Evolutionary conservation across 108 stramenopile genomes (phyloP).

Genomic region (Schizochytrium sp.): DNA sequence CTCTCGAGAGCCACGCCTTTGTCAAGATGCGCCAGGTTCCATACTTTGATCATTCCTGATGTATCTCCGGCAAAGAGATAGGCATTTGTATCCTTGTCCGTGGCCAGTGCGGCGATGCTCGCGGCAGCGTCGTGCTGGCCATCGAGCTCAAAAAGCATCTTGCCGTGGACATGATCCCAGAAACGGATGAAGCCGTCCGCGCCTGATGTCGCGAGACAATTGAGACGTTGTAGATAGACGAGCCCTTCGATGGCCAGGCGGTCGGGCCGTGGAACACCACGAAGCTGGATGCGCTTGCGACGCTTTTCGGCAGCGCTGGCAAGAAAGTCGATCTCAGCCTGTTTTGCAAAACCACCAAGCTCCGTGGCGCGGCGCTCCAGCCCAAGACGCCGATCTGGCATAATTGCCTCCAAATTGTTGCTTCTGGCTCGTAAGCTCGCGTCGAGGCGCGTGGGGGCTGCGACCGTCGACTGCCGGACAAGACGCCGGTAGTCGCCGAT

Average conservation of each 20-base stretch:
- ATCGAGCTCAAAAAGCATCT: not conserved
- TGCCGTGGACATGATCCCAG: not conserved
- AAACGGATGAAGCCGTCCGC: conserved; percentile 9
- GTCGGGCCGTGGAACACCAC: not conserved
- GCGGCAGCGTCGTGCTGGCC: not conserved
- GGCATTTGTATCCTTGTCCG: not conserved
- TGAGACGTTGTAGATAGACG: not conserved
- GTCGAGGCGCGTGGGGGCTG: not conserved
- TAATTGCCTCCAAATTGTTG: not conserved
- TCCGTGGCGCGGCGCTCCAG: not conserved
- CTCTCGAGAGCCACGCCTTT: not conserved
- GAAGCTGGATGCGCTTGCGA: not conserved
- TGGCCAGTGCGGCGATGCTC: not conserved
- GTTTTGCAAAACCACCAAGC: not conserved
- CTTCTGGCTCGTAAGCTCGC: not conserved
- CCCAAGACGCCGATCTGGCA: not conserved
- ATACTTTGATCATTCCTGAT: not conserved
- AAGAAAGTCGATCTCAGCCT: not conserved
- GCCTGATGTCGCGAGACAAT: not conserved
- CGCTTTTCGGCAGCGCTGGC: not conserved
- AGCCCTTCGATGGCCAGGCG: not conserved
- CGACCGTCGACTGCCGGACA: not conserved
- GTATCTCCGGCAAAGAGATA: not conserved
- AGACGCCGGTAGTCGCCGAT: not conserved
- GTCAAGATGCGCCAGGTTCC: not conserved